Base-by-base conservation (phyloP, 2,329 filamentous ascomycete genomes). In the Mycosphaerella sp. region DNA sequence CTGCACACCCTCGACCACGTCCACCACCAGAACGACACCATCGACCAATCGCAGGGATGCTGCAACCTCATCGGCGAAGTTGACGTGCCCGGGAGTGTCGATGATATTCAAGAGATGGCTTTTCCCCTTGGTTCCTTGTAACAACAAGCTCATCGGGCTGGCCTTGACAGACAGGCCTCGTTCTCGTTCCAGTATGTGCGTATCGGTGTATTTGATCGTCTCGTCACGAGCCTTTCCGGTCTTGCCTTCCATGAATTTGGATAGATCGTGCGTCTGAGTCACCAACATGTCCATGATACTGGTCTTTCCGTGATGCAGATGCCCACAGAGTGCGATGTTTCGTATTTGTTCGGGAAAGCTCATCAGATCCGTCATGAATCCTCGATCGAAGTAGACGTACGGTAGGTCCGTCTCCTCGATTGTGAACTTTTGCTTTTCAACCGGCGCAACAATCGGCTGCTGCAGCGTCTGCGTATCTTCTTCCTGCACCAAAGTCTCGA, bases 221-320 rank as follows among this genome's bases (percentile, higher is more conserved):
- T 95, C 89, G 64, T 96, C 90, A 58, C 84, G 80, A 66, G 85
- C 87, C 72, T 81, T 89, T 48, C 92, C 91, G 52, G 82, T 85
- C 70, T 87, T 84, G 72, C 86, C 86, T 62, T 95, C 86, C 59
- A 95, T 74, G 64, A 86, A 82, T 44, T 89, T 84, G 48, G 81
- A 78, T 51, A 97, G 83, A 64, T 95, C 86, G 69, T 98, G 93
- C 40, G 93, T 98, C 74, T 98, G 89, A 67, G 92, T 78, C 10
- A 98, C 93, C 61, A 98, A 76, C 89, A 96, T 97, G 70, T 98
- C 93, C 87, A 97, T 90, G 62, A 98, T 89, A 0, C 92, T 89
- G 9, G 93, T 98, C 78, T 98, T 98, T 63, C 93, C 93, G 72
- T 98, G 93, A 69, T 98, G 93, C 53, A 98, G 72, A 71, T 98